Conservation (phyloP, 2,329 filamentous ascomycete species). For the Chaetoscypha palmicola region DNA sequence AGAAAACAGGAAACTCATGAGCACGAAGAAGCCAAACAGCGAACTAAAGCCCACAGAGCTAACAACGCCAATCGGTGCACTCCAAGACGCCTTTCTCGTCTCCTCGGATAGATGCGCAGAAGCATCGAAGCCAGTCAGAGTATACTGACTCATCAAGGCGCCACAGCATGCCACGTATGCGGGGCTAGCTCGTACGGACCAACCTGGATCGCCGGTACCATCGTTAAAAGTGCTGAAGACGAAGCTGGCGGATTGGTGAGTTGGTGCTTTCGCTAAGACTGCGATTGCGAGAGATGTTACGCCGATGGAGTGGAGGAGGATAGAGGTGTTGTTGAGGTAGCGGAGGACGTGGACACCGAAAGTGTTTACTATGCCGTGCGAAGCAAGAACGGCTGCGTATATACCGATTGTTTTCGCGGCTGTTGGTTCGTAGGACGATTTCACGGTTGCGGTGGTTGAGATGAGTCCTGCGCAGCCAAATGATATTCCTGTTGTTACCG, state of each 20-base stretch:
- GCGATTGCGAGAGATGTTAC: constrained; percentile 47
- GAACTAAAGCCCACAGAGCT: constrained; percentile 49
- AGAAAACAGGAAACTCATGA: constrained; percentile 49
- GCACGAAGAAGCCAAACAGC: constrained; percentile 52
- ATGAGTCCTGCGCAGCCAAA: constrained; percentile 41
- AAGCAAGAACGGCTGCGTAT: constrained; percentile 48
- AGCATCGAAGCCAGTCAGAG: constrained; percentile 47
- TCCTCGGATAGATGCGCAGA: constrained; percentile 52
- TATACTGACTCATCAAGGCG: constrained; percentile 48
- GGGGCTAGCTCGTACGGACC: constrained; percentile 44
- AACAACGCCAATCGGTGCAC: constrained; percentile 50
- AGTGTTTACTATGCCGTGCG: constrained; percentile 48
- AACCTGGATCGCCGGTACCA: constrained; percentile 44
- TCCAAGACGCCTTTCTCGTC: constrained; percentile 49
- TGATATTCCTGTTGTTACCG: constrained; percentile 42
- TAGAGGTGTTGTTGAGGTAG: constrained; percentile 50
- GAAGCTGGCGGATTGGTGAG: constrained; percentile 46
- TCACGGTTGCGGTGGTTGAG: constrained; percentile 39
- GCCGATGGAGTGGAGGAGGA: constrained; percentile 47
- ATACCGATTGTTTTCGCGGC: constrained; percentile 49
- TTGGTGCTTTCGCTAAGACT: constrained; percentile 50
- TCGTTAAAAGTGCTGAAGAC: constrained; percentile 49
- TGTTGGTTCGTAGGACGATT: constrained; percentile 36
- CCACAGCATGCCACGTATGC: constrained; percentile 50
- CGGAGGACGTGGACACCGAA: constrained; percentile 50